These are phyloP conservation scores for Rusavskia elegans DNA, from an alignment of 495 filamentous ascomycete species.

Conservation along the genomic window DNA sequence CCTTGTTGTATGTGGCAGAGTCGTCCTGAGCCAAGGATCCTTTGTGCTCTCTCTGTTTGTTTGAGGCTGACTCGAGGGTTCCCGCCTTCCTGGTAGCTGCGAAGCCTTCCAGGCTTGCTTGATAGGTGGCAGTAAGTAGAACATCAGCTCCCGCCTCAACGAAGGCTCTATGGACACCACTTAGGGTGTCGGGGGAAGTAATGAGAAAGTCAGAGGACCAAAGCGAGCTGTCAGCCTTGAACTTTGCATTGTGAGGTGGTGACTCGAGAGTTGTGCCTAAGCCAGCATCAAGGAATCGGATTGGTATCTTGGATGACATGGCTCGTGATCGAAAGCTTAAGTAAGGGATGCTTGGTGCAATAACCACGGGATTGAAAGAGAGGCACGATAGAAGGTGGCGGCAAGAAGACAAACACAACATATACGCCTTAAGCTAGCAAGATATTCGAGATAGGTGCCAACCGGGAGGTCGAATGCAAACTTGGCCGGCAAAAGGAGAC, in stretches of 20 bases:
- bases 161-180: slow-evolving; percentile 37
- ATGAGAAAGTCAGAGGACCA: slow-evolving; percentile 52
- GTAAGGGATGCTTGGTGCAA: background rate
- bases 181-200: slow-evolving; percentile 29
- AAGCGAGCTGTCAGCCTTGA: slow-evolving; percentile 35
- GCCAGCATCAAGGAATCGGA: slow-evolving; percentile 47
- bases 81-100: slow-evolving; percentile 17
- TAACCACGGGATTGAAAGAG: no score
- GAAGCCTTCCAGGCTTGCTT: slow-evolving; percentile 40
- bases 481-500: no score
- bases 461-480: no score
- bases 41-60: background rate
- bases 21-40: background rate
- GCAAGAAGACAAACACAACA: background rate
- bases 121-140: slow-evolving; percentile 49
- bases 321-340: background rate
- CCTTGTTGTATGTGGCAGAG: background rate
- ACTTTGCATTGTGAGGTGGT: slow-evolving; percentile 26
- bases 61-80: slow-evolving; percentile 7
- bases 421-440: no score
- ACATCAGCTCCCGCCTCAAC: slow-evolving; percentile 37
- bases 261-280: slow-evolving; percentile 50
- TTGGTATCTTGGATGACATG: slow-evolving; percentile 6
- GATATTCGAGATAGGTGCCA: no score
- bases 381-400: background rate